A percentile compares a stretch with the other conserved stretches of the same genome.
phyloP scores from a whole-genome alignment of 148 eudicot genomes.

The Gaultheria prostrata region DNA sequence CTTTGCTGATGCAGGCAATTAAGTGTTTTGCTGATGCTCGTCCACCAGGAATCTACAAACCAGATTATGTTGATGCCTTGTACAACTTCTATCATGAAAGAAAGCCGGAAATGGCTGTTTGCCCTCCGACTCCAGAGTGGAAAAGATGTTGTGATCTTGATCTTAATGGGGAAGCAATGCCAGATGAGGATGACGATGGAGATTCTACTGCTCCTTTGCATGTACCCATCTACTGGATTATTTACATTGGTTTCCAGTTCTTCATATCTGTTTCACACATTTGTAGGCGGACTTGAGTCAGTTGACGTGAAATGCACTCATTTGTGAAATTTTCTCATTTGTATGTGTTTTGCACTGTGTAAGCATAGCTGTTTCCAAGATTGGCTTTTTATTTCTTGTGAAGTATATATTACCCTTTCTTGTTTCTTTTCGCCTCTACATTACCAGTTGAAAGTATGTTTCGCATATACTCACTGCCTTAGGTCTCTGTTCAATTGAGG shows the following conservation, averaged over 20 bases:
- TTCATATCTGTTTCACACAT: slow-evolving; percentile 4
- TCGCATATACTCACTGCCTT: neutral
- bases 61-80: slow-evolving; percentile 79
- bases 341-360: neutral
- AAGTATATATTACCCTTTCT: neutral
- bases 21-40: slow-evolving; percentile 74
- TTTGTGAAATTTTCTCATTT: neutral
- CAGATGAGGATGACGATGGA: slow-evolving; percentile 85
- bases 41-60: slow-evolving; percentile 94
- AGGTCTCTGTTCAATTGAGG: neutral
- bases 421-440: neutral
- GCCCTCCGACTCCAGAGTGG: slow-evolving; percentile 97
- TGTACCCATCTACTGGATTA: slow-evolving; percentile 34
- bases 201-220: slow-evolving; percentile 43
- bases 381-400: neutral
- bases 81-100: slow-evolving; percentile 85
- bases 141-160: slow-evolving; percentile 88
- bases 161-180: slow-evolving; percentile 85
- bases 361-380: neutral
- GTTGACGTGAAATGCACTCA: neutral
- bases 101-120: slow-evolving; percentile 67
- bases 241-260: slow-evolving; percentile 4
- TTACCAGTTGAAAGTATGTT: neutral
- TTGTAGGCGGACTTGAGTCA: neutral
- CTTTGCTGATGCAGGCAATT: slow-evolving; percentile 59